Evolutionary conservation across 169 alveolate genomes (phyloP).

Genomic region (Plasmodium knowlesi): DNA sequence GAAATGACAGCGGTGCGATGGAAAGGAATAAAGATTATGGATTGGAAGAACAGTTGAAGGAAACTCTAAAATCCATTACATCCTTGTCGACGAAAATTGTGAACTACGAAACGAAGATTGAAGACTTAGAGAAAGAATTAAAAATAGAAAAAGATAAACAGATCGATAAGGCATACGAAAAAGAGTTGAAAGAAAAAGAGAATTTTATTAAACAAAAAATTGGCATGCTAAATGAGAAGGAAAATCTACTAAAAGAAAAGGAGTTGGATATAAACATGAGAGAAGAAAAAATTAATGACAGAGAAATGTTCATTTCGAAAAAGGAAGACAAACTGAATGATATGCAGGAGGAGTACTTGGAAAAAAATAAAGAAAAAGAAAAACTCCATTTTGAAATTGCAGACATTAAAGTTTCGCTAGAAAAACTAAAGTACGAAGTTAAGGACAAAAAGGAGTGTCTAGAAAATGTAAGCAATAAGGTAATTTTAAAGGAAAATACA

Average conservation of each 20-base stretch:
- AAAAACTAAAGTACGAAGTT: slow-evolving; percentile 34
- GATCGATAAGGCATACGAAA: slow-evolving; percentile 25
- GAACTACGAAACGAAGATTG: slow-evolving; percentile 25
- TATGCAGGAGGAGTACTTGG: slow-evolving; percentile 25
- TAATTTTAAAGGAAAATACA: slow-evolving; percentile 32
- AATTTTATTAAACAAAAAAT: slow-evolving; percentile 21
- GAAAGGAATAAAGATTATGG: background rate
- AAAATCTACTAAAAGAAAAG: slow-evolving; percentile 13
- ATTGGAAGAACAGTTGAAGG: slow-evolving; percentile 55
- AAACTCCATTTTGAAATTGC: slow-evolving; percentile 25
- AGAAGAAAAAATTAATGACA: slow-evolving; percentile 58
- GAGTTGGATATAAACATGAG: slow-evolving; percentile 36
- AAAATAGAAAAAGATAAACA: slow-evolving; percentile 35
- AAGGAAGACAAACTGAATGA: slow-evolving; percentile 55
- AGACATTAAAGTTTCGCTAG: slow-evolving; percentile 24
- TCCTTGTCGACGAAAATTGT: slow-evolving; percentile 27
- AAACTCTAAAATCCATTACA: slow-evolving; percentile 43
- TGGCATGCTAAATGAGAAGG: slow-evolving; percentile 45
- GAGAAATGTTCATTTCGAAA: slow-evolving; percentile 18
- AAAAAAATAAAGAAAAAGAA: slow-evolving; percentile 69
- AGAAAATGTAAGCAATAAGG: slow-evolving; percentile 43
- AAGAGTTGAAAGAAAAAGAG: slow-evolving; percentile 42
- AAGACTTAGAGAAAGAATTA: slow-evolving; percentile 56
- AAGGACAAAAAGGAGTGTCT: slow-evolving; percentile 45
- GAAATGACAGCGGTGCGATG: background rate